Conservation (phyloP, 352 stramenopile genomes). For the Blastocystis sp. region DNA sequence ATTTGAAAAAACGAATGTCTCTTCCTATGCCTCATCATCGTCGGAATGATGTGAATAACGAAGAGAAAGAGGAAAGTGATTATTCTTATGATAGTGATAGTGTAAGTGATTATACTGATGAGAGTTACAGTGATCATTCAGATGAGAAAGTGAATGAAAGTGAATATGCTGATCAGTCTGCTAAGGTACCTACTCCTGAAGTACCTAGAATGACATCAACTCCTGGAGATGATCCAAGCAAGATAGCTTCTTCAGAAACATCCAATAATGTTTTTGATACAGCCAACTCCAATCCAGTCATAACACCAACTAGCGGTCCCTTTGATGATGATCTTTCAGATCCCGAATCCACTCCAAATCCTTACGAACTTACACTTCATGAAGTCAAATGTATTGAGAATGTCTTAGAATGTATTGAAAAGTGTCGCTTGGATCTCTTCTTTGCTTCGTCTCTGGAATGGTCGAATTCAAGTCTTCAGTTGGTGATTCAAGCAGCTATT, state of each 20-base stretch:
- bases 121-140: background rate
- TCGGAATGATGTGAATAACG: background rate
- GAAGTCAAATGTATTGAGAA: constrained; percentile 34
- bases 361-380: constrained; percentile 24
- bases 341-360: background rate
- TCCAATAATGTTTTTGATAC: no score
- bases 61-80: background rate
- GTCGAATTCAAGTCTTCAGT: constrained; percentile 27
- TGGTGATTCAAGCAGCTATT: constrained; percentile 12
- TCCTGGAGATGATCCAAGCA: background rate
- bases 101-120: background rate
- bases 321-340: background rate
- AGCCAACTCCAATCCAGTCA: background rate
- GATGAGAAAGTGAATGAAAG: background rate
- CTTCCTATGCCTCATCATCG: background rate
- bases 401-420: constrained; percentile 48
- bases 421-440: constrained; percentile 37
- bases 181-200: no score
- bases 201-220: background rate
- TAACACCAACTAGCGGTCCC: background rate
- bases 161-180: background rate
- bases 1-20: background rate
- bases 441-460: constrained; percentile 40
- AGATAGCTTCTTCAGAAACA: background rate
- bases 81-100: background rate